Evolutionary conservation across 2,329 filamentous ascomycete genomes (phyloP).

Genomic region (Ceratocystis eucalypticola): DNA sequence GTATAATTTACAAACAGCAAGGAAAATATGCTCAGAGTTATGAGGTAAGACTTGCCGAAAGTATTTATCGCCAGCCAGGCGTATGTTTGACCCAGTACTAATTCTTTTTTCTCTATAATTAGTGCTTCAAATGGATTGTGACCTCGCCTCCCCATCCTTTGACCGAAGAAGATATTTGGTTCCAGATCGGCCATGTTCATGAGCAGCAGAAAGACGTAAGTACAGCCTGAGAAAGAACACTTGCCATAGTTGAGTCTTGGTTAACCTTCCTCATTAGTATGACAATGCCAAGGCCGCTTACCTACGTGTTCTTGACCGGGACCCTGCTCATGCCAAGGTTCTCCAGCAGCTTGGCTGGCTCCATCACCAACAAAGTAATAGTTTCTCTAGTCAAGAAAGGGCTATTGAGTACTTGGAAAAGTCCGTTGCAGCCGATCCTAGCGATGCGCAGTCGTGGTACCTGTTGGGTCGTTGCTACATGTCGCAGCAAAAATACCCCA

Average conservation of each 20-base stretch:
- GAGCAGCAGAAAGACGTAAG: slow-evolving; percentile 97
- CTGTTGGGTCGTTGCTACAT: slow-evolving; percentile 95
- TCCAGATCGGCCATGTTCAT: slow-evolving; percentile 97
- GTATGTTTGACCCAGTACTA: slow-evolving; percentile 20
- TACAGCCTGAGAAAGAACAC: slow-evolving; percentile 21
- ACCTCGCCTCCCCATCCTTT: slow-evolving; percentile 80
- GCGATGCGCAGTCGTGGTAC: slow-evolving; percentile 97
- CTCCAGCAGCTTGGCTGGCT: slow-evolving; percentile 96
- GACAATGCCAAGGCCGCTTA: slow-evolving; percentile 89
- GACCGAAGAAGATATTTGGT: slow-evolving; percentile 98
- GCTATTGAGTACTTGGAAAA: slow-evolving; percentile 97
- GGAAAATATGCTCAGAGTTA: slow-evolving; percentile 85
- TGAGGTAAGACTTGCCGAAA: slow-evolving; percentile 45
- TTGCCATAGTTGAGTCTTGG: not conserved
- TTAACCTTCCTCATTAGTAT: slow-evolving; percentile 46
- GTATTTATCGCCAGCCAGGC: no score
- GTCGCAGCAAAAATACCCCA: slow-evolving; percentile 97
- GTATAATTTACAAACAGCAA: slow-evolving; percentile 99
- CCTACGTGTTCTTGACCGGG: slow-evolving; percentile 79
- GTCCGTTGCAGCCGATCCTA: slow-evolving; percentile 85
- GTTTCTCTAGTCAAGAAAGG: slow-evolving; percentile 82
- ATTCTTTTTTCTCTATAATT: slow-evolving; percentile 19
- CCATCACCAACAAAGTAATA: slow-evolving; percentile 88
- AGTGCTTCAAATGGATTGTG: slow-evolving; percentile 99
- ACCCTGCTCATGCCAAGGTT: slow-evolving; percentile 94